These are phyloP conservation scores for Cadophora malorum DNA, from an alignment of 2,329 filamentous ascomycete species.

Conservation along the genomic window DNA sequence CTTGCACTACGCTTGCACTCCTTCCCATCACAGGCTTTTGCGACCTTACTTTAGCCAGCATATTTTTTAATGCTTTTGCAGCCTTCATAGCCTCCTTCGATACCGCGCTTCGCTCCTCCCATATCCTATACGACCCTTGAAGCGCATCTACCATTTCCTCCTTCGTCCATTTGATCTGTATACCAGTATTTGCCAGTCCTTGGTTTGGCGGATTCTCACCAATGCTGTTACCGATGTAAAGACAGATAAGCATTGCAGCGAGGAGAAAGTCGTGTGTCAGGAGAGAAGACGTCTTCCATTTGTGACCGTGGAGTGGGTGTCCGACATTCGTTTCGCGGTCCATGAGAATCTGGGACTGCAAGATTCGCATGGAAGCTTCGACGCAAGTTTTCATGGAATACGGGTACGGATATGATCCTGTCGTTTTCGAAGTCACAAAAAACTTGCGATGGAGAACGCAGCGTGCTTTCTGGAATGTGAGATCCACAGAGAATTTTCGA, in stretches of 20 bases:
- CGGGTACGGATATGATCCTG: constrained; percentile 47
- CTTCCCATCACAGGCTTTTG: not conserved
- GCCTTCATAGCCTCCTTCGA: constrained; percentile 38
- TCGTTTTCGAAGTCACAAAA: constrained; percentile 51
- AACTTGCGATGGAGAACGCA: constrained; percentile 39
- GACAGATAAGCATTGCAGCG: constrained; percentile 40
- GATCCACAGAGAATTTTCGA: constrained; percentile 52
- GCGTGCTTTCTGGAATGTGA: constrained; percentile 37
- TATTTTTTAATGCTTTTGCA: constrained; percentile 31
- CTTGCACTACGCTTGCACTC: not conserved
- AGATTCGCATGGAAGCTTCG: constrained; percentile 54
- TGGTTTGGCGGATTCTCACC: constrained; percentile 11
- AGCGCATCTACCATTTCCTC: constrained; percentile 35
- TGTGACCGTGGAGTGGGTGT: constrained; percentile 25
- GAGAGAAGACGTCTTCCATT: constrained; percentile 36
- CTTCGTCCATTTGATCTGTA: constrained; percentile 32
- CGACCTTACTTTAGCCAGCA: constrained; percentile 28
- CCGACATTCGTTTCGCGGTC: constrained; percentile 27
- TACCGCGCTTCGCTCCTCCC: constrained; percentile 26
- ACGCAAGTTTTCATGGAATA: constrained; percentile 60
- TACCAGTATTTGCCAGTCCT: constrained; percentile 16
- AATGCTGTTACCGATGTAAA: constrained; percentile 36
- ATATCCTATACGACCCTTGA: constrained; percentile 35
- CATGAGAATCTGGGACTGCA: constrained; percentile 52
- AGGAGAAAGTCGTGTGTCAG: constrained; percentile 39